Conservation (phyloP, 2,329 filamentous ascomycete genomes). For the Chaetomium strumarium region DNA sequence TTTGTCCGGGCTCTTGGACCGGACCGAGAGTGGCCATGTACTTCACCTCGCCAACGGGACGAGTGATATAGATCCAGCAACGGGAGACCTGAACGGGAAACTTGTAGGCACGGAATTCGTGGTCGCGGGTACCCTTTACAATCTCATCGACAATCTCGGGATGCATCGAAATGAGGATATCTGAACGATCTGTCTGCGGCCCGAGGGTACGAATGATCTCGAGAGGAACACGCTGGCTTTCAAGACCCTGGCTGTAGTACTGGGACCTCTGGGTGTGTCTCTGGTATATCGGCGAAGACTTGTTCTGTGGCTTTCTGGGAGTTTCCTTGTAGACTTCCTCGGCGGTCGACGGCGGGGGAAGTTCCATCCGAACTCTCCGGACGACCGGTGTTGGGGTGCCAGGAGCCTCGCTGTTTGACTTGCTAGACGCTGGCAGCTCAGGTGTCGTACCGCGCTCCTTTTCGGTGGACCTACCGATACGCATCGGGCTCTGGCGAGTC, state of each 20-base stretch:
- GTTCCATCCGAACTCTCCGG: constrained; percentile 19
- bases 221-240: constrained; percentile 48
- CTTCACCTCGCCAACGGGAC: constrained; percentile 41
- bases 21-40: constrained; percentile 54
- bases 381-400: constrained; percentile 23
- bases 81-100: constrained; percentile 50
- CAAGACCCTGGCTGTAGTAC: constrained; percentile 32
- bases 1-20: constrained; percentile 42
- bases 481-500: background rate
- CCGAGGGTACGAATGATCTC: constrained; percentile 44
- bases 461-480: background rate
- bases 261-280: constrained; percentile 26
- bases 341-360: constrained; percentile 10
- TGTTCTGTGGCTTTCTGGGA: constrained; percentile 14
- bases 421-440: constrained; percentile 2
- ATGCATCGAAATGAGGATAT: constrained; percentile 48
- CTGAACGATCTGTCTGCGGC: constrained; percentile 44
- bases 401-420: constrained; percentile 8
- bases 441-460: constrained; percentile 9
- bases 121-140: constrained; percentile 43
- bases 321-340: constrained; percentile 23
- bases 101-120: constrained; percentile 51
- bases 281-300: constrained; percentile 16
- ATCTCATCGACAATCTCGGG: constrained; percentile 44
- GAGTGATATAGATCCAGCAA: constrained; percentile 57